These are phyloP conservation scores for Aureobasidium sp. DNA, from an alignment of 2,329 filamentous ascomycete species.

Conservation along the genomic window DNA sequence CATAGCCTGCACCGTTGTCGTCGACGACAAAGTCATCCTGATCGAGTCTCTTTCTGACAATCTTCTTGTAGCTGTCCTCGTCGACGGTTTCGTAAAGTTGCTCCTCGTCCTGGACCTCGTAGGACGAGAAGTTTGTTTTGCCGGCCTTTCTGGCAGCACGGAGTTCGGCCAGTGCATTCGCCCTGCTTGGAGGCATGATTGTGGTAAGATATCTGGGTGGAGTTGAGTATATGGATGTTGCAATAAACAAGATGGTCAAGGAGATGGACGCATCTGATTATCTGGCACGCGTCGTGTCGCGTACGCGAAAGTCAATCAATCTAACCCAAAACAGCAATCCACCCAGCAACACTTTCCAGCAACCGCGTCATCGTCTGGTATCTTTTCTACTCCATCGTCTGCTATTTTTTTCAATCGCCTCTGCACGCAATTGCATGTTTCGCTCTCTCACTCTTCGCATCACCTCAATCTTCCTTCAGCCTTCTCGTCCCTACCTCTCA, in stretches of 20 bases:
- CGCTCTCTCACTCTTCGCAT: background rate
- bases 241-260: too few species aligned
- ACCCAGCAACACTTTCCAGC: background rate
- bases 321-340: background rate
- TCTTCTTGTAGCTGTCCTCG: constrained; percentile 94
- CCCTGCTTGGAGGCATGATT: constrained; percentile 27
- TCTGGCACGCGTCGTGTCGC: background rate
- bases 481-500: background rate
- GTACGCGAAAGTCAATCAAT: background rate
- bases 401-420: background rate
- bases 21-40: constrained; percentile 98
- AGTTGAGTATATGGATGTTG: background rate
- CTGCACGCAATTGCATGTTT: background rate
- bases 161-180: constrained; percentile 59
- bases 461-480: background rate
- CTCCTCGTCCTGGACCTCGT: constrained; percentile 76
- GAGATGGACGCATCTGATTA: background rate
- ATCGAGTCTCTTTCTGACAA: constrained; percentile 80
- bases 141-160: constrained; percentile 77
- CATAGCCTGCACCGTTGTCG: constrained; percentile 95
- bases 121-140: constrained; percentile 83
- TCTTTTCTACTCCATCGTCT: background rate
- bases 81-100: constrained; percentile 94
- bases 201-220: background rate
- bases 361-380: background rate